Conservation (phyloP, 1,139 yeast species). For the Cylindricascospora bacillispora region DNA sequence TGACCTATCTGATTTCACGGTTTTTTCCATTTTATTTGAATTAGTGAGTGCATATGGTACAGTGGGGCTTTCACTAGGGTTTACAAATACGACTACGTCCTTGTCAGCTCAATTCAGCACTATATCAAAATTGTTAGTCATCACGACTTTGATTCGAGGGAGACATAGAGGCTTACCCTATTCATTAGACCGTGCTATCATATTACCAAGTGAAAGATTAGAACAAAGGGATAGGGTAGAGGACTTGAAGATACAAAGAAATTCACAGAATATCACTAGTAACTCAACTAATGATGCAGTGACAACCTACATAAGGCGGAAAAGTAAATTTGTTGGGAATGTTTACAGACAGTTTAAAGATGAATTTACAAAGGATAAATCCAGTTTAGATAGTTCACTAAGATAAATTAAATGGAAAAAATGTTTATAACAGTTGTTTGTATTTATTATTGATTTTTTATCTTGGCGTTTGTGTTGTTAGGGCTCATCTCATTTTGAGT, state of each 20-base stretch:
- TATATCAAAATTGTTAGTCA: slow-evolving; percentile 68
- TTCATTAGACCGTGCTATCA: slow-evolving; percentile 81
- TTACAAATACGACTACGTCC: slow-evolving; percentile 51
- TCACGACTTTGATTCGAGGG: slow-evolving; percentile 85
- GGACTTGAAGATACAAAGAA: slow-evolving; percentile 34
- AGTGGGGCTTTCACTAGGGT: slow-evolving; percentile 82
- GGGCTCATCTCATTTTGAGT: too few relatives aligned
- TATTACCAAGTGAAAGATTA: slow-evolving; percentile 65
- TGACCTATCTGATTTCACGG: slow-evolving; percentile 39
- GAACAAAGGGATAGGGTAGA: slow-evolving; percentile 52
- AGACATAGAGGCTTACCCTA: slow-evolving; percentile 94
- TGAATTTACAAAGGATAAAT: too few relatives aligned
- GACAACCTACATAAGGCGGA: slow-evolving; percentile 9
- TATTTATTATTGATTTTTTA: too few relatives aligned
- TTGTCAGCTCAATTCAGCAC: slow-evolving; percentile 61
- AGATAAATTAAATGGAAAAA: too few relatives aligned
- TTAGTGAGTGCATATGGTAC: slow-evolving; percentile 93
- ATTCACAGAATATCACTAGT: too few relatives aligned
- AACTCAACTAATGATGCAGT: slow-evolving; percentile 12
- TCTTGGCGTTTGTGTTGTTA: too few relatives aligned
- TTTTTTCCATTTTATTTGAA: slow-evolving; percentile 71
- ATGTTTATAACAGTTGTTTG: too few relatives aligned
- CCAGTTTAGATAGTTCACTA: too few relatives aligned
- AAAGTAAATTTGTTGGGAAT: slow-evolving; percentile 1
- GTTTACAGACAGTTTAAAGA: too few relatives aligned